These are phyloP conservation scores for Medakamo hakoo DNA, from an alignment of 139 green algal genomes.

Conservation along the genomic window DNA sequence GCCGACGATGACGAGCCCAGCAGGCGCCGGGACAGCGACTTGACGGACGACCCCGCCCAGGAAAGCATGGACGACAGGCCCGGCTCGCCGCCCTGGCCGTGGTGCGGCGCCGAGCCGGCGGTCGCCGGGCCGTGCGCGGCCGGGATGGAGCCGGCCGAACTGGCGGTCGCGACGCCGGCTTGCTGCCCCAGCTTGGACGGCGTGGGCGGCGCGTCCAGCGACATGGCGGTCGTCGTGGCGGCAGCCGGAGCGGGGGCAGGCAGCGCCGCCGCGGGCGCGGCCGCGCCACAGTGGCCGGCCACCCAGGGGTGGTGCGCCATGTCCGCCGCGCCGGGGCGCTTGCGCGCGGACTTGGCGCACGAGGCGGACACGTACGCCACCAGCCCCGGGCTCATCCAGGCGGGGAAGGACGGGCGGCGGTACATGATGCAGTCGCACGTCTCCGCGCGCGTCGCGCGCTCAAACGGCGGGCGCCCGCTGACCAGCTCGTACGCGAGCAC, in stretches of 20 bases:
- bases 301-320: neutral
- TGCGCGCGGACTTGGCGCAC: neutral
- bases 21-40: neutral
- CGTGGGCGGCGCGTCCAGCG: neutral
- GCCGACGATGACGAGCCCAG: no score
- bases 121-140: no score
- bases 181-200: no score
- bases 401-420: conserved; percentile 19
- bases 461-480: conserved; percentile 57
- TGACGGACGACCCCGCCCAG: neutral
- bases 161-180: no score
- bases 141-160: no score
- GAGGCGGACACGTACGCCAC: neutral
- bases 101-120: no score
- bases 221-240: neutral
- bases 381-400: conserved; percentile 20
- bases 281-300: neutral
- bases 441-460: conserved; percentile 27
- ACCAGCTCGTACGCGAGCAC: conserved; percentile 69
- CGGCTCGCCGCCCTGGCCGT: no score
- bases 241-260: no score
- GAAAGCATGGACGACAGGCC: neutral
- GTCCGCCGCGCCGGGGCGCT: no score
- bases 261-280: neutral
- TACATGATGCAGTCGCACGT: conserved; percentile 58